Percentiles rank a stretch among this genome's conserved stretches.
Conservation (phyloP, 768 basidiomycete species). For the Candolleomyces efflorescens region DNA sequence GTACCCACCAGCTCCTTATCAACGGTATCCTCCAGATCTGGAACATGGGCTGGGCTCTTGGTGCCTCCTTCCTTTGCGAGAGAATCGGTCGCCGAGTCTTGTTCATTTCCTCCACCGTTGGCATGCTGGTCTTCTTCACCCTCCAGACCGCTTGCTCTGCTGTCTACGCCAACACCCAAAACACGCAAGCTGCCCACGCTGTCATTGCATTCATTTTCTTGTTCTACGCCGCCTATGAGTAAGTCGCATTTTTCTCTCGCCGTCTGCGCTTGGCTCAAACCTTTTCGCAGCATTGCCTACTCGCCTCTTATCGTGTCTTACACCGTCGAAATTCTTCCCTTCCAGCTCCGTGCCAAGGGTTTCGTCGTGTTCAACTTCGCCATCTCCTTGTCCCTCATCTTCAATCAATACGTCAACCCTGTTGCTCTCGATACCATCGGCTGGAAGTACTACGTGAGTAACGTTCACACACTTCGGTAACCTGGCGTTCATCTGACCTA, state of each 20-base stretch:
- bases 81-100: constrained; percentile 64
- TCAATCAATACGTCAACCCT: constrained; percentile 88
- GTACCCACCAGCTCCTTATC: constrained; percentile 68
- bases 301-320: constrained; percentile 84
- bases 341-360: constrained; percentile 79
- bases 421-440: constrained; percentile 57
- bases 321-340: constrained; percentile 87
- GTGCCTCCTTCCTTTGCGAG: constrained; percentile 42
- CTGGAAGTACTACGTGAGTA: constrained; percentile 72
- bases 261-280: neutral
- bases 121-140: constrained; percentile 66
- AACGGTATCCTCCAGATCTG: constrained; percentile 83
- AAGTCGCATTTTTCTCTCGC: constrained; percentile 16
- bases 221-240: constrained; percentile 77
- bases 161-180: constrained; percentile 41
- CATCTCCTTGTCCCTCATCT: constrained; percentile 76
- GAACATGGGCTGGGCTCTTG: constrained; percentile 50
- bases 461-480: constrained; percentile 47
- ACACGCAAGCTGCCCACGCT: constrained; percentile 52
- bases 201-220: constrained; percentile 84
- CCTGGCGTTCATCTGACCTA: neutral
- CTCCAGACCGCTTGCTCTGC: constrained; percentile 67
- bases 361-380: constrained; percentile 79
- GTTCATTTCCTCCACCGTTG: constrained; percentile 53
- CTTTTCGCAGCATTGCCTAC: constrained; percentile 56